Evolutionary conservation across 331 rosid species (phyloP), one percentile per base, ranked within the genome.

Genomic region (Phaseolus coccineus): DNA sequence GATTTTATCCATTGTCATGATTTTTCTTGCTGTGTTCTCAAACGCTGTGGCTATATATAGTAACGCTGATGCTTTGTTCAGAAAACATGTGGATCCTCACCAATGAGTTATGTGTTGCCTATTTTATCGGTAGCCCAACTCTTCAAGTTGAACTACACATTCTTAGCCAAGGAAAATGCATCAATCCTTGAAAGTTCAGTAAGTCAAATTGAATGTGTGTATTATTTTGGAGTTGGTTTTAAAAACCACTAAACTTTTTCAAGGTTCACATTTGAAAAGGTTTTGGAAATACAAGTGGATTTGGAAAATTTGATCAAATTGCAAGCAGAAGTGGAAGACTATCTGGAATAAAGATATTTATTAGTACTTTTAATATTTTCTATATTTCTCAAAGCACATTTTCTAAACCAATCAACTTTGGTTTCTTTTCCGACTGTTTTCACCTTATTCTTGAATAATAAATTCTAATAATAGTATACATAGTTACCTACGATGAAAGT

Each of bases 31-130:
- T 8, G 88, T 89, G 69, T 84, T 86, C 69, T 69, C 93, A 22
- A 91, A 91, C 65, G 16, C 68, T 66, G 84, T 89, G 73, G 96
- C 92, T 19, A 83, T 91, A 73, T 91, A 86, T 81, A 89, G 90
- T 65, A 81, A 91, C 25, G 86, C 78, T 27, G 62, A 44, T 24
- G 58, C 90, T 73, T 39, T 87, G 72, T 77, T 86, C 30, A 71
- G 56, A 58, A 75, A 79, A 69, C 33, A 66, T 8, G 52, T 39
- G 67, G 27, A 69, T 75, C 19, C 65, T 69, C 53, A 30, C 19
- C 57, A 68, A 16, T 84, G 86, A 85, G 37, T 73, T 65, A 27
- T 33, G 15, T 42, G 37, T 16, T 77, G 27, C 47, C 7, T 39
- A 15, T 30, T 62, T 65, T 27, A 11, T 37, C 71, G 57, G 51